Conservation (phyloP, 352 stramenopile genomes). For the Phytophthora tubulina region DNA sequence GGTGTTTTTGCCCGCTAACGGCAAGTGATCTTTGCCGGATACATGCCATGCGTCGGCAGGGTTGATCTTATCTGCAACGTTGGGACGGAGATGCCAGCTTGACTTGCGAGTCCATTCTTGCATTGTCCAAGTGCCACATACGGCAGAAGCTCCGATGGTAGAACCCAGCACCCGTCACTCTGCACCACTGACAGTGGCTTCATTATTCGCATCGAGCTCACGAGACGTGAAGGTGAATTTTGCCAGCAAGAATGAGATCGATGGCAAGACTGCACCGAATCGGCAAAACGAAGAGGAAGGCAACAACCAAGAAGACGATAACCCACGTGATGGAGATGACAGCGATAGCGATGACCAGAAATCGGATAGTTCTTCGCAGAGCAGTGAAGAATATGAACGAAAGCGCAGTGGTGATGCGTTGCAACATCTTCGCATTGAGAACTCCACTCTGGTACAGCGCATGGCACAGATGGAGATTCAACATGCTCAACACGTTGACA, state of each 20-base stretch:
- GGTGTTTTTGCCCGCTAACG: slow-evolving; percentile 8
- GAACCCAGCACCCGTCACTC: slow-evolving; percentile 2
- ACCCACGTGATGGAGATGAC: neutral
- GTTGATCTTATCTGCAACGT: slow-evolving; percentile 30
- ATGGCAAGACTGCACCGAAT: slow-evolving; percentile 1
- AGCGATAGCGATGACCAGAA: neutral
- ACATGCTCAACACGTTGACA: slow-evolving; percentile 23
- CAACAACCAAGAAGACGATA: slow-evolving; percentile 38
- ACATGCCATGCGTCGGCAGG: too few relatives aligned
- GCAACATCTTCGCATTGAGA: slow-evolving; percentile 21
- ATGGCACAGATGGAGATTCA: slow-evolving; percentile 22
- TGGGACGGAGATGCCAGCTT: neutral
- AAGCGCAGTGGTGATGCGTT: slow-evolving; percentile 8
- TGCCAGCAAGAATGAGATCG: neutral
- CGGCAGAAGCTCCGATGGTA: slow-evolving; percentile 5
- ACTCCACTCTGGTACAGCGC: slow-evolving; percentile 6
- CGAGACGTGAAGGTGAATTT: slow-evolving; percentile 9
- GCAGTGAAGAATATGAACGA: neutral
- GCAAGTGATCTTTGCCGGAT: slow-evolving; percentile 9
- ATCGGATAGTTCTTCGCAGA: neutral
- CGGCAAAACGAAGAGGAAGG: slow-evolving; percentile 2
- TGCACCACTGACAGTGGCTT: neutral
- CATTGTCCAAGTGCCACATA: slow-evolving; percentile 6
- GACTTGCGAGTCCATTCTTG: slow-evolving; percentile 1
- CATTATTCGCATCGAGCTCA: slow-evolving; percentile 9